A percentile compares a stretch with the other conserved stretches of the same genome.
Evolutionary conservation across 495 filamentous ascomycete genomes (phyloP).

Genomic region (Arthonia radiata): DNA sequence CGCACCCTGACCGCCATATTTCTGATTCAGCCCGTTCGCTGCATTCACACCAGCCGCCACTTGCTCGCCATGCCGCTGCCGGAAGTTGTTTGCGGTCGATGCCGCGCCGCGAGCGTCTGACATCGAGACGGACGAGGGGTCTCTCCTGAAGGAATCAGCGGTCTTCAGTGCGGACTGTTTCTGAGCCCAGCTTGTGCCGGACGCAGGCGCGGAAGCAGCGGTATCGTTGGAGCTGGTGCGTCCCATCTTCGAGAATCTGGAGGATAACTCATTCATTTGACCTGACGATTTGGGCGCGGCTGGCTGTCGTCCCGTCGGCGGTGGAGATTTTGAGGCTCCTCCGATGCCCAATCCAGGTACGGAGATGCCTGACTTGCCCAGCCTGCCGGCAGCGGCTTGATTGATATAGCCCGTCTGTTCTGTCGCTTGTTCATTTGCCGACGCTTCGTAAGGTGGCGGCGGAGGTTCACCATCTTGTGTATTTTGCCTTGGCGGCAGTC

Average conservation of each 20-base stretch:
- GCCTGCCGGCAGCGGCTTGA: conserved; percentile 36
- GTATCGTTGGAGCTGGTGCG: conserved; percentile 7
- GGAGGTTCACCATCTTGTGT: conserved; percentile 23
- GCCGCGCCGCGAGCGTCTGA: conserved; percentile 27
- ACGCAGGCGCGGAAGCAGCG: conserved; percentile 10
- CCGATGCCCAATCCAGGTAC: conserved; percentile 66
- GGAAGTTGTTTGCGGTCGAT: conserved; percentile 43
- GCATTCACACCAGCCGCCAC: conserved; percentile 37
- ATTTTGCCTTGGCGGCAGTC: conserved; percentile 45
- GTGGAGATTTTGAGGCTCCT: conserved; percentile 2
- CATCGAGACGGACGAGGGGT: conserved; percentile 31
- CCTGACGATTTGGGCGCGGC: conserved; percentile 3
- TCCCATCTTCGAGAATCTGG: conserved; percentile 34
- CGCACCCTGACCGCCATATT: too few species aligned
- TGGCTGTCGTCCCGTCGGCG: conserved; percentile 2
- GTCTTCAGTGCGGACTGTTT: conserved; percentile 36
- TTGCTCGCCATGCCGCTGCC: conserved; percentile 46
- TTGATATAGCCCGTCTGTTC: conserved; percentile 28
- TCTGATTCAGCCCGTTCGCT: conserved; percentile 21
- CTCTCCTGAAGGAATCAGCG: conserved; percentile 25
- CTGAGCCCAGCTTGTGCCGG: conserved; percentile 33
- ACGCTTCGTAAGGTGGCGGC: conserved; percentile 26
- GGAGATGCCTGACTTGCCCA: conserved; percentile 55
- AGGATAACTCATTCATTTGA: conserved; percentile 42
- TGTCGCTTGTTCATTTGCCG: conserved; percentile 10